Evolutionary conservation across 768 basidiomycete genomes (phyloP), one percentile per base, ranked within the genome.

Genomic region (Russula griseocarnosa): DNA sequence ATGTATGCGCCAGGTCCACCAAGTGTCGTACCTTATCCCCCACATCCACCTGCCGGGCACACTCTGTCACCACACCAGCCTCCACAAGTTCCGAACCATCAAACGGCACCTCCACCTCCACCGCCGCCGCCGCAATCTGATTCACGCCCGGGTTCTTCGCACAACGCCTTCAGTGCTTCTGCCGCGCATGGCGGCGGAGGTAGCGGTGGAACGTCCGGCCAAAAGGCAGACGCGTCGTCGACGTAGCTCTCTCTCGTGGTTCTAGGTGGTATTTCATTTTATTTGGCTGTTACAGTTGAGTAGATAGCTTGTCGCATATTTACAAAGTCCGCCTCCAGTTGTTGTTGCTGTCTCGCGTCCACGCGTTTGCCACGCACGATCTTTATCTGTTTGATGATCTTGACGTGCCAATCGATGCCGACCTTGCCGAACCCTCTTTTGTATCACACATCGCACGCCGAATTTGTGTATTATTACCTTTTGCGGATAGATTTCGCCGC

Each of bases 111-210:
- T 71, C 55, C 73, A 71, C 55, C 72, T 67, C 51, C 73, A 71
- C 55, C 73, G 71, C 55, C 72, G 68, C 51, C 73, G 71, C 55
- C 72, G 68, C 51, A 69, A 66, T 49, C 76, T 72, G 63, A 63
- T 60, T 63, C 63, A 30, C 63, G 63, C 54, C 84, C 85, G 20
- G 78, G 80, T 40, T 85, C 87, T 3, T 84, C 87, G 2, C 85
- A 86, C 74, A 84, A 85, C 71, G 68, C 76, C 44, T 83, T 79
- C 70, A 73, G 83, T 6, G 76, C 83, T 34, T 74, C 75, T 20
- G 72, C 73, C 30, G 76, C 76, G 32, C 66, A 65, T 67, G 65
- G 70, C 71, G 65, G 70, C 71, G 67, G 75, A 71, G 40, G 62
- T 51, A 67, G 66, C 18, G 58, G 68, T 22, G 58, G 68, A 18